Percentiles rank a stretch among this genome's conserved stretches.
Conservation (phyloP, 2,329 filamentous ascomycete genomes). For the Fusarium albidum region DNA sequence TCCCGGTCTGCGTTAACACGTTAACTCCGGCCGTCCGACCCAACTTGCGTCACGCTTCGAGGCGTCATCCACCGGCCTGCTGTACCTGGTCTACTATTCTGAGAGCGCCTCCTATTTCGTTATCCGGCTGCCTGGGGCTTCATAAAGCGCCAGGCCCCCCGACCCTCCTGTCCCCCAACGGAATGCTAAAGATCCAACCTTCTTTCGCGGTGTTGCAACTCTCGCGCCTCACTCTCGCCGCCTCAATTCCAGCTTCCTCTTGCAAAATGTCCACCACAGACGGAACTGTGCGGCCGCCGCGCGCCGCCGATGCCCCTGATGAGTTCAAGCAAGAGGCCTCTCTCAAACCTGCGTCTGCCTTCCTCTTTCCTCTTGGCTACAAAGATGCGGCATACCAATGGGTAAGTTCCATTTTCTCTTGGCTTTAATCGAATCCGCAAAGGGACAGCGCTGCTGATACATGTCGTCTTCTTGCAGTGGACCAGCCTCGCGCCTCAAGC, state of each 20-base stretch:
- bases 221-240: slow-evolving; percentile 49
- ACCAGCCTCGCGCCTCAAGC: slow-evolving; percentile 79
- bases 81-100: neutral
- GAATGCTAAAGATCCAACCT: slow-evolving; percentile 56
- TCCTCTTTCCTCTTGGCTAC: slow-evolving; percentile 84
- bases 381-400: slow-evolving; percentile 93
- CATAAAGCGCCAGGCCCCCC: slow-evolving; percentile 33
- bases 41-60: slow-evolving; percentile 27
- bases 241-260: slow-evolving; percentile 37
- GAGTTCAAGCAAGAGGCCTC: slow-evolving; percentile 40
- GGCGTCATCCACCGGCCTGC: slow-evolving; percentile 38
- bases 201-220: slow-evolving; percentile 50
- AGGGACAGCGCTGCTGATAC: neutral
- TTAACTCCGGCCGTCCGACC: slow-evolving; percentile 37
- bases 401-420: slow-evolving; percentile 67
- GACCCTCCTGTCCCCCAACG: slow-evolving; percentile 37
- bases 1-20: slow-evolving; percentile 20
- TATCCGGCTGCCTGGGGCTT: slow-evolving; percentile 33
- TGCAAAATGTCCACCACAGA: slow-evolving; percentile 47
- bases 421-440: neutral
- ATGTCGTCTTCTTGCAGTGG: slow-evolving; percentile 78
- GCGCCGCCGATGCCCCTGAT: slow-evolving; percentile 33
- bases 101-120: slow-evolving; percentile 2
- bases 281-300: slow-evolving; percentile 37
- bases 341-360: slow-evolving; percentile 47